These are phyloP conservation scores for Epichloe scottii DNA, from an alignment of 2,329 filamentous ascomycete genomes.

Conservation along the genomic window DNA sequence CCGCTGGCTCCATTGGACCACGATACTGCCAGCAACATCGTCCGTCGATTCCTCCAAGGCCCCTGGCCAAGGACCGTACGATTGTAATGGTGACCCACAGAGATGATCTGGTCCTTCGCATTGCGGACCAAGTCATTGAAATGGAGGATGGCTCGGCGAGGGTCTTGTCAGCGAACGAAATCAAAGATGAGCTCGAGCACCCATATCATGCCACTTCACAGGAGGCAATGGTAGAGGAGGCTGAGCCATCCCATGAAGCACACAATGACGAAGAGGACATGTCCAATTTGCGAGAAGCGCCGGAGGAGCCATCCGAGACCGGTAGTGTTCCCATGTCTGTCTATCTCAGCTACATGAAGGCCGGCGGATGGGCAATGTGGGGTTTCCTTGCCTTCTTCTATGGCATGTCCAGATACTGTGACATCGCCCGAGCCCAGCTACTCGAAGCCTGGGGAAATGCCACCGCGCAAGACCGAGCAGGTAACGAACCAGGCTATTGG, in stretches of 20 bases:
- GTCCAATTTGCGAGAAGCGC: conserved; percentile 13
- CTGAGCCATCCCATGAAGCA: conserved; percentile 19
- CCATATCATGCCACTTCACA: conserved; percentile 20
- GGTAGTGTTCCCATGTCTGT: conserved; percentile 64
- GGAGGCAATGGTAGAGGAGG: conserved; percentile 9
- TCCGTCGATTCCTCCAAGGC: conserved; percentile 49
- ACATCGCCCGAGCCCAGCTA: conserved; percentile 63
- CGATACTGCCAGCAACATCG: conserved; percentile 45
- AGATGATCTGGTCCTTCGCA: conserved; percentile 62
- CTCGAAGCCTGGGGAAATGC: conserved; percentile 77
- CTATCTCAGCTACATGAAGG: conserved; percentile 77
- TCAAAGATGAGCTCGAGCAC: conserved; percentile 26
- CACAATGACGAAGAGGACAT: conserved; percentile 12
- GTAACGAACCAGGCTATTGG: conserved; percentile 12
- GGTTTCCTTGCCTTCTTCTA: conserved; percentile 49
- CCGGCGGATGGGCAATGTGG: conserved; percentile 69
- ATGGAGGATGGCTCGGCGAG: conserved; percentile 48
- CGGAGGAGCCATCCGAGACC: conserved; percentile 27
- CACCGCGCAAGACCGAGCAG: conserved; percentile 7
- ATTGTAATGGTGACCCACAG: conserved; percentile 71
- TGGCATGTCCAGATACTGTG: conserved; percentile 47
- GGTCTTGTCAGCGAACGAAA: conserved; percentile 33
- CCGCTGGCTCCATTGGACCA: conserved; percentile 52
- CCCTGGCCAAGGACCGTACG: conserved; percentile 48
- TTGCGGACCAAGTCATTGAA: conserved; percentile 63